phyloP scores from a whole-genome alignment of 768 basidiomycete species.

The Gloeopeniophorella convolvens region DNA sequence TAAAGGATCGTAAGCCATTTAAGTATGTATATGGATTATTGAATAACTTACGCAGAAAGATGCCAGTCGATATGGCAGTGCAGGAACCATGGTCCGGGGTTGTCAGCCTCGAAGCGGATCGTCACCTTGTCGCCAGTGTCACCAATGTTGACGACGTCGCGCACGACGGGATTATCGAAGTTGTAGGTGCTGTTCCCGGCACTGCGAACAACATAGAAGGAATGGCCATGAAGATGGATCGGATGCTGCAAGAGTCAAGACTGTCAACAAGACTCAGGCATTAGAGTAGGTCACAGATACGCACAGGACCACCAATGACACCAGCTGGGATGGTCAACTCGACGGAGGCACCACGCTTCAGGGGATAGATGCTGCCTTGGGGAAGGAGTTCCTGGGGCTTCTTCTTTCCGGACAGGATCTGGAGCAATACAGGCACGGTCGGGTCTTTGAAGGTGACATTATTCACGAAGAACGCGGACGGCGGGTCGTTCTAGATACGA shows the following conservation, averaged over 20 bases:
- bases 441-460: not conserved
- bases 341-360: not conserved
- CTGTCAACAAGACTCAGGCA: not conserved
- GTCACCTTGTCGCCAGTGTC: constrained; percentile 8
- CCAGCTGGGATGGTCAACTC: constrained; percentile 11
- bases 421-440: constrained; percentile 12
- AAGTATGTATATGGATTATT: not conserved
- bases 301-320: constrained; percentile 2
- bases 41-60: constrained; percentile 9
- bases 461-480: not conserved
- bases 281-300: not conserved
- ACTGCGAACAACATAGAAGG: constrained; percentile 21
- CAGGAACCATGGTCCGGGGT: constrained; percentile 26
- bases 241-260: constrained; percentile 6
- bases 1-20: no score
- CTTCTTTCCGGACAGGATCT: constrained; percentile 9
- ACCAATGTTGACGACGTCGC: constrained; percentile 19
- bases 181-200: constrained; percentile 16
- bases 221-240: constrained; percentile 14
- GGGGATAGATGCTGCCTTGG: constrained; percentile 6
- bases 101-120: constrained; percentile 26
- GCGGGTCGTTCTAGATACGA: not conserved
- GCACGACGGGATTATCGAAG: constrained; percentile 17
- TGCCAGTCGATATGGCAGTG: constrained; percentile 30
- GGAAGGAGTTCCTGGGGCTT: constrained; percentile 1